Evolutionary conservation across 148 eudicot species (phyloP).

Genomic region (Chenopodium berlandieri): DNA sequence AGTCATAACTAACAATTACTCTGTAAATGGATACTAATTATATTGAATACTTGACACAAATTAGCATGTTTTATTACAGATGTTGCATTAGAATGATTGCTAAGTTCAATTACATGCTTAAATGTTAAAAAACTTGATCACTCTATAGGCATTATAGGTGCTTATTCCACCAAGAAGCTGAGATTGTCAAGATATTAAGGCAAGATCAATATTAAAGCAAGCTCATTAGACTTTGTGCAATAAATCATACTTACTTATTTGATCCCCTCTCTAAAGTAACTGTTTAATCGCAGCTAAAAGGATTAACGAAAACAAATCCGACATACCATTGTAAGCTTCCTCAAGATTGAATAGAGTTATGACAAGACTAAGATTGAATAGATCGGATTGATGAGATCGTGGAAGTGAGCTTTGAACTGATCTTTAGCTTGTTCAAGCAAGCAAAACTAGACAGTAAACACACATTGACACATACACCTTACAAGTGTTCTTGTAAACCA

Average conservation of each 20-base stretch:
- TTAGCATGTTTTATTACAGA: not conserved
- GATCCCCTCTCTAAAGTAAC: not conserved
- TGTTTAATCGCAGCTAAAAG: not conserved
- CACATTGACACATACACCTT: too few species aligned
- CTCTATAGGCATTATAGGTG: not conserved
- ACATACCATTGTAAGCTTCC: not conserved
- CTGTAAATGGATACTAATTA: not conserved
- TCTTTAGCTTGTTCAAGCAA: not conserved
- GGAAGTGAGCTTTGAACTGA: too few species aligned
- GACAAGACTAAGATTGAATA: not conserved
- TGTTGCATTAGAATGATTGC: not conserved
- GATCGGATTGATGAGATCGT: too few species aligned
- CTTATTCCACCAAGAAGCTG: not conserved
- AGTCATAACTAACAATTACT: too few species aligned
- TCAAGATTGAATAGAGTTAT: not conserved
- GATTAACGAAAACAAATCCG: not conserved
- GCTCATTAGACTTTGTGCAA: not conserved
- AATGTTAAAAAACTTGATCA: not conserved
- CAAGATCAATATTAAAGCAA: not conserved
- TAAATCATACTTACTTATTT: not conserved
- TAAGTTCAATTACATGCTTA: not conserved
- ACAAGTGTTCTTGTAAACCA: too few species aligned
- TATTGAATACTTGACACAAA: not conserved
- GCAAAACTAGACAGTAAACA: too few species aligned
- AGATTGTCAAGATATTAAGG: too few species aligned